Conservation (phyloP, 441 rosid genomes). For the Pelargonium citronellum region DNA sequence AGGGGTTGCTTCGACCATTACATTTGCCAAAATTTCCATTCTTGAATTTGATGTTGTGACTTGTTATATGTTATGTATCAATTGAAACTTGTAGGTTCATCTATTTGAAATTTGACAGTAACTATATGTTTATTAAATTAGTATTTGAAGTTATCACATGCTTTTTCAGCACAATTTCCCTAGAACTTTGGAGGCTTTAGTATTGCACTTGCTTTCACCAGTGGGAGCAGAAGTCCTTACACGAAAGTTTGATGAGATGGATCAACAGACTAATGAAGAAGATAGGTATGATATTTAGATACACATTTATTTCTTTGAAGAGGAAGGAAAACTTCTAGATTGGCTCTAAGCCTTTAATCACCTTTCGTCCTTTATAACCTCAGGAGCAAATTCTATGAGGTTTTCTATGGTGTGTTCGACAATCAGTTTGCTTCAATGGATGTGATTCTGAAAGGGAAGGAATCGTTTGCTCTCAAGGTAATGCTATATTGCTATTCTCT, state of each 20-base stretch:
- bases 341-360: conserved; percentile 9
- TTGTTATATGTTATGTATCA: not conserved
- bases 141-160: conserved; percentile 1
- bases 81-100: not conserved
- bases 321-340: conserved; percentile 14
- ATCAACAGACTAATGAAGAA: conserved; percentile 53
- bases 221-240: conserved; percentile 76
- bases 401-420: conserved; percentile 70
- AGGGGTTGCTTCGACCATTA: no score
- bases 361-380: conserved; percentile 20
- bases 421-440: conserved; percentile 87
- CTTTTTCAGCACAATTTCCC: conserved; percentile 67
- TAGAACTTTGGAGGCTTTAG: conserved; percentile 75
- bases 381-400: conserved; percentile 66
- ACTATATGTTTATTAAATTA: not conserved
- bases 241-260: conserved; percentile 73
- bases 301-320: conserved; percentile 12
- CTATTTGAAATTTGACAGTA: not conserved
- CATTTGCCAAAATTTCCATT: no score
- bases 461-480: conserved; percentile 67
- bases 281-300: conserved; percentile 39
- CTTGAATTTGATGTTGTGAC: not conserved
- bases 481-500: not conserved
- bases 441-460: conserved; percentile 68
- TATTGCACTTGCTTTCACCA: conserved; percentile 77